Conservation (phyloP, 306 rosid genomes). For the Cucumis cinereus region DNA sequence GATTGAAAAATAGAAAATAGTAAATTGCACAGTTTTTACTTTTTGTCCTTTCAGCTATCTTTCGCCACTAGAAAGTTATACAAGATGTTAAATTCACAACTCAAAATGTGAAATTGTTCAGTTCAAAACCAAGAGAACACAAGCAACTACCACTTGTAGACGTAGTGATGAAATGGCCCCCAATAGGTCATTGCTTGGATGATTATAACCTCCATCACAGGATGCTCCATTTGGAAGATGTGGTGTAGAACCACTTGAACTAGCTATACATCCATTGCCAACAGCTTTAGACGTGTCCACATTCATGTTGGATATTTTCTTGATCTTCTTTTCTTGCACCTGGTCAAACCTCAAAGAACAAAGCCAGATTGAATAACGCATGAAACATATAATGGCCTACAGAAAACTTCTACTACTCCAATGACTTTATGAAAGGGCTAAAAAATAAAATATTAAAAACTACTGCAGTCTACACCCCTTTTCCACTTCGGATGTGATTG, state of each 20-base stretch:
- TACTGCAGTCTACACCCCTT: neutral
- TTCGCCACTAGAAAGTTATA: neutral
- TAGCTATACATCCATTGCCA: slow-evolving; percentile 69
- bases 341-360: slow-evolving; percentile 28
- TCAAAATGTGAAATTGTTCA: neutral
- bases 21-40: neutral
- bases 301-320: slow-evolving; percentile 84
- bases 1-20: neutral
- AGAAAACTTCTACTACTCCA: neutral
- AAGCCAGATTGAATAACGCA: slow-evolving; percentile 6
- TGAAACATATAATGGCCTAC: neutral
- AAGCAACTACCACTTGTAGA: slow-evolving; percentile 70
- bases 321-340: slow-evolving; percentile 98
- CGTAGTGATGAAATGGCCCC: slow-evolving; percentile 70
- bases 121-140: neutral
- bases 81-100: neutral
- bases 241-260: slow-evolving; percentile 52
- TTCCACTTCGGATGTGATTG: neutral
- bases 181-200: slow-evolving; percentile 45
- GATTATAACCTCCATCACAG: slow-evolving; percentile 39
- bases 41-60: neutral
- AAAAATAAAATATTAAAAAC: neutral
- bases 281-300: slow-evolving; percentile 57
- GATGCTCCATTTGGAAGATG: slow-evolving; percentile 75
- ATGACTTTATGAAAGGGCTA: neutral